Conservation (phyloP, 805 yeast species). For the Yarrowia sp. region DNA sequence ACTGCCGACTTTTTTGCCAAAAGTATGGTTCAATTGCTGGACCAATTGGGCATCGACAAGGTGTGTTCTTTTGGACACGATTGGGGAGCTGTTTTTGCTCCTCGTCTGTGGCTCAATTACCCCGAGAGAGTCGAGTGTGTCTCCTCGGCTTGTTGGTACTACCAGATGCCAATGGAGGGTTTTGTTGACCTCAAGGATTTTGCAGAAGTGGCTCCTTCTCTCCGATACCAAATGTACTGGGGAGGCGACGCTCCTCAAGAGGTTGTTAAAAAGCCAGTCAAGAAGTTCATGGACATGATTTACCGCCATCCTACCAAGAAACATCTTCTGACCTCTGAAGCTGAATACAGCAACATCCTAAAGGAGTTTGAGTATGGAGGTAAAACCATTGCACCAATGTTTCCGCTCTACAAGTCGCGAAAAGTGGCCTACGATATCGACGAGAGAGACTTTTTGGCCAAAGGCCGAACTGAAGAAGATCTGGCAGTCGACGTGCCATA, state of each 20-base stretch:
- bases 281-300: not conserved
- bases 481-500: conserved; percentile 5
- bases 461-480: not conserved
- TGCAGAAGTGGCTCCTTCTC: conserved; percentile 1
- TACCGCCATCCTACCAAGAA: not conserved
- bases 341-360: not conserved
- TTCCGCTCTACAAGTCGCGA: conserved; percentile 1
- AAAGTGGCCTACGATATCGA: not conserved
- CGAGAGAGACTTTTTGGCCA: not conserved
- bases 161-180: conserved; percentile 7
- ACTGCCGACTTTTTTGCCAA: conserved; percentile 3
- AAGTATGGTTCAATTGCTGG: not conserved
- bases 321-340: not conserved
- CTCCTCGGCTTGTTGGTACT: conserved; percentile 21
- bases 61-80: conserved; percentile 11
- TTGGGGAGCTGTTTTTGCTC: conserved; percentile 19
- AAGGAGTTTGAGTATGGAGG: not conserved
- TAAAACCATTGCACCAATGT: not conserved
- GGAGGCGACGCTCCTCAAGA: conserved; percentile 16
- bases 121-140: conserved; percentile 14
- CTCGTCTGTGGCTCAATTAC: not conserved
- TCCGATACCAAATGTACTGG: conserved; percentile 5
- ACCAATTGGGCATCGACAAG: conserved; percentile 1
- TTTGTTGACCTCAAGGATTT: not conserved
- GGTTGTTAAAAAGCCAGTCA: not conserved